Evolutionary conservation across 495 filamentous ascomycete genomes (phyloP).

Genomic region (Hyphodiscus hymeniophilus): DNA sequence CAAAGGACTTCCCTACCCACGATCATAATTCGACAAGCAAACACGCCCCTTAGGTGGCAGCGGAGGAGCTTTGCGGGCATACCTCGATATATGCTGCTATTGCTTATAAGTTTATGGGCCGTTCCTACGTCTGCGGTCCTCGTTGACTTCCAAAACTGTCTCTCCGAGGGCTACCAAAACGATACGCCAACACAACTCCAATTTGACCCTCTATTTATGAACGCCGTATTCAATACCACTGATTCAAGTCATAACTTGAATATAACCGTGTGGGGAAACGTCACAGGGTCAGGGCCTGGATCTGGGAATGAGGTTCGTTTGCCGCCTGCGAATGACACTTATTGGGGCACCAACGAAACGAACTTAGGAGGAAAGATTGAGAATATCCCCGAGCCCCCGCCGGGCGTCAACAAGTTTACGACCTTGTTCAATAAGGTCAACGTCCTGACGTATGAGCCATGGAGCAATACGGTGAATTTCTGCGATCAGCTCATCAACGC

Average conservation of each 20-base stretch:
- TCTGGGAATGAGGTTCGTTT: slow-evolving; percentile 26
- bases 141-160: slow-evolving; percentile 68
- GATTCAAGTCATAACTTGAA: slow-evolving; percentile 57
- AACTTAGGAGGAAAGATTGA: slow-evolving; percentile 59
- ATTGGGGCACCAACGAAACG: slow-evolving; percentile 38
- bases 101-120: slow-evolving; percentile 15
- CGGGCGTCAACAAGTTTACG: slow-evolving; percentile 48
- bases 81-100: slow-evolving; percentile 10
- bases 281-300: slow-evolving; percentile 51
- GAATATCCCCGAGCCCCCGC: slow-evolving; percentile 41
- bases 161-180: slow-evolving; percentile 49
- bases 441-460: slow-evolving; percentile 68
- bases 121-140: slow-evolving; percentile 17
- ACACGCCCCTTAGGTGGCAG: not conserved
- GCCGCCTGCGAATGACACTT: slow-evolving; percentile 41
- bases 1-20: not conserved
- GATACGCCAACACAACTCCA: slow-evolving; percentile 51
- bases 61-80: not conserved
- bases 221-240: slow-evolving; percentile 60
- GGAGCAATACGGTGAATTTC: slow-evolving; percentile 44
- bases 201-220: slow-evolving; percentile 65
- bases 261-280: slow-evolving; percentile 85
- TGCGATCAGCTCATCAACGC: slow-evolving; percentile 54
- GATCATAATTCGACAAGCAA: not conserved
- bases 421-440: slow-evolving; percentile 62